A percentile compares a stretch with the other conserved stretches of the same genome.
Conservation (phyloP, 805 yeast genomes). For the Ogataea pilisensis region DNA sequence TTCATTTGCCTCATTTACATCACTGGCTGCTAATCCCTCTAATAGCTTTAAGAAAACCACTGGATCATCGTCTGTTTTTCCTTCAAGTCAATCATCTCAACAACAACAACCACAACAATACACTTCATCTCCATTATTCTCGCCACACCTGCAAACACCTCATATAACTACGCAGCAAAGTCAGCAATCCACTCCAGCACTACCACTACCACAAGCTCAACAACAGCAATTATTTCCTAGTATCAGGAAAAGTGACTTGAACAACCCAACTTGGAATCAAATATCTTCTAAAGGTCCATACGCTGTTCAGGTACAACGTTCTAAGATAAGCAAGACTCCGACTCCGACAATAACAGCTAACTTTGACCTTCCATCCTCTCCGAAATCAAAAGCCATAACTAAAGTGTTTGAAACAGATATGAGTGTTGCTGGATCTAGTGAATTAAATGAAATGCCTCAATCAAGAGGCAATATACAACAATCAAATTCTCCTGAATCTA, state of each 20-base stretch:
- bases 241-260: not conserved
- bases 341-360: slow-evolving; percentile 17
- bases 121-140: not conserved
- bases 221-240: not conserved
- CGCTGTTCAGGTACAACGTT: slow-evolving; percentile 6
- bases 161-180: not conserved
- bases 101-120: slow-evolving; percentile 2
- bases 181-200: not conserved
- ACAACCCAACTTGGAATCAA: not conserved
- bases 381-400: slow-evolving; percentile 16
- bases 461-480: slow-evolving; percentile 12
- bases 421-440: slow-evolving; percentile 24
- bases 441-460: slow-evolving; percentile 19
- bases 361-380: slow-evolving; percentile 24
- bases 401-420: slow-evolving; percentile 22
- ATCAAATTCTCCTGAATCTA: slow-evolving; percentile 24
- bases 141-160: not conserved
- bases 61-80: not conserved
- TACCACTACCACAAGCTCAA: not conserved
- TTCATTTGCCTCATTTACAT: slow-evolving; percentile 4
- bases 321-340: slow-evolving; percentile 16
- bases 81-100: too few relatives aligned
- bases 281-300: slow-evolving; percentile 3
- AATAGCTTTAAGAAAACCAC: slow-evolving; percentile 1
- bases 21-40: slow-evolving; percentile 6